A percentile compares a stretch with the other conserved stretches of the same genome.
These are phyloP conservation scores for Spongispora temasekensis DNA, from an alignment of 1,284 basidiomycete genomes.

Conservation along the genomic window DNA sequence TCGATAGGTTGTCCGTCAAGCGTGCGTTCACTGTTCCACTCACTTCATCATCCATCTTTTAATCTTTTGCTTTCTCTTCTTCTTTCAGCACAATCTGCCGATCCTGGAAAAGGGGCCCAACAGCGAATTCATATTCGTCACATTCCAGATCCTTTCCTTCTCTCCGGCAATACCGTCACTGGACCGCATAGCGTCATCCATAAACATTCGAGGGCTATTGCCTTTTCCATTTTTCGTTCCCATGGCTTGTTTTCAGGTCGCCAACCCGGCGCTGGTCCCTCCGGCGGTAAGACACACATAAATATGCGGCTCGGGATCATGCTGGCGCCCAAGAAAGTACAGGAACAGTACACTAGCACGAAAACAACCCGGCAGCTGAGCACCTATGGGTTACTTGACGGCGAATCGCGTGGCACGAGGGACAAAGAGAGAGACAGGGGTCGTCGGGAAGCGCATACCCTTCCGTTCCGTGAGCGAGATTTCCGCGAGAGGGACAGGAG, in stretches of 20 bases:
- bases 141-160: constrained; percentile 45
- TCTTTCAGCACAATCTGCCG: constrained; percentile 38
- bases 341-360: constrained; percentile 77
- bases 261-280: constrained; percentile 5
- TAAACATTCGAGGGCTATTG: constrained; percentile 73
- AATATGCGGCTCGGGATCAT: constrained; percentile 54
- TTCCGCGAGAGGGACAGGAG: constrained; percentile 18
- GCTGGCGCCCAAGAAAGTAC: constrained; percentile 68
- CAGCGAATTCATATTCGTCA: constrained; percentile 67
- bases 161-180: constrained; percentile 41
- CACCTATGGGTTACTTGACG: constrained; percentile 65
- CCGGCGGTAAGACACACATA: constrained; percentile 36
- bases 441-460: constrained; percentile 15
- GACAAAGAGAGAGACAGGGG: constrained; percentile 11
- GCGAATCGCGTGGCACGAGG: constrained; percentile 27
- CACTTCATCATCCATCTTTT: constrained; percentile 1
- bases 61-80: neutral
- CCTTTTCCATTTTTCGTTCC: constrained; percentile 73
- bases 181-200: constrained; percentile 71
- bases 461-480: constrained; percentile 18
- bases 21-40: constrained; percentile 40
- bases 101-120: constrained; percentile 59
- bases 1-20: constrained; percentile 50
- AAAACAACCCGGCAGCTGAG: constrained; percentile 68
- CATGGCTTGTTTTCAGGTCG: constrained; percentile 44